A percentile compares a stretch with the other conserved stretches of the same genome.
Evolutionary conservation across 2,329 filamentous ascomycete genomes (phyloP).

Genomic region (Phialocephala subalpina): DNA sequence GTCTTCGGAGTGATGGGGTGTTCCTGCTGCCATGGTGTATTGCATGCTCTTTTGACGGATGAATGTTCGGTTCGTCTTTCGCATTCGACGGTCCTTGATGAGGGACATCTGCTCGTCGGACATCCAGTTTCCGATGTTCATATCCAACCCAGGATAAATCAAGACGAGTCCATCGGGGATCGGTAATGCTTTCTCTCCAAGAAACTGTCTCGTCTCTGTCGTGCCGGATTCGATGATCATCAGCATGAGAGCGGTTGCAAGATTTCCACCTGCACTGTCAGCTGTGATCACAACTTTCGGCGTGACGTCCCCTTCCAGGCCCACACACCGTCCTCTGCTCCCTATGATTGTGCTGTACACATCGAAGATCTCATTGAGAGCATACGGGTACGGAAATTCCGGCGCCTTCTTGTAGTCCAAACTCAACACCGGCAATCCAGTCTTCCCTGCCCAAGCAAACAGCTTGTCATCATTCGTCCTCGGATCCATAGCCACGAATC

Average conservation of each 20-base stretch:
- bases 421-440: constrained; percentile 87
- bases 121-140: constrained; percentile 99
- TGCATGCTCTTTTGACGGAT: constrained; percentile 87
- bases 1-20: constrained; percentile 82
- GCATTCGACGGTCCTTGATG: constrained; percentile 82
- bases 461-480: constrained; percentile 93
- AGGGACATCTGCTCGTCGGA: constrained; percentile 96
- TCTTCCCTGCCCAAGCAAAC: constrained; percentile 89
- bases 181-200: constrained; percentile 68
- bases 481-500: constrained; percentile 97
- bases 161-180: constrained; percentile 82
- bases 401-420: constrained; percentile 91
- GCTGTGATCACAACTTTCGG: constrained; percentile 79
- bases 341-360: constrained; percentile 79
- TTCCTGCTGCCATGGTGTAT: constrained; percentile 84
- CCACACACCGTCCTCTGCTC: constrained; percentile 77
- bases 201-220: constrained; percentile 61
- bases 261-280: constrained; percentile 84
- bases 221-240: constrained; percentile 86
- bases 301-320: constrained; percentile 69
- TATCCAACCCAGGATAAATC: constrained; percentile 89
- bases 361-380: constrained; percentile 87
- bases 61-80: constrained; percentile 80
- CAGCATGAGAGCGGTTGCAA: constrained; percentile 81
- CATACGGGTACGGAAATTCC: constrained; percentile 85